Percentiles rank a stretch among this genome's conserved stretches.
These are phyloP conservation scores for Leucosporidium yakuticum DNA, from an alignment of 768 basidiomycete species.

Conservation along the genomic window DNA sequence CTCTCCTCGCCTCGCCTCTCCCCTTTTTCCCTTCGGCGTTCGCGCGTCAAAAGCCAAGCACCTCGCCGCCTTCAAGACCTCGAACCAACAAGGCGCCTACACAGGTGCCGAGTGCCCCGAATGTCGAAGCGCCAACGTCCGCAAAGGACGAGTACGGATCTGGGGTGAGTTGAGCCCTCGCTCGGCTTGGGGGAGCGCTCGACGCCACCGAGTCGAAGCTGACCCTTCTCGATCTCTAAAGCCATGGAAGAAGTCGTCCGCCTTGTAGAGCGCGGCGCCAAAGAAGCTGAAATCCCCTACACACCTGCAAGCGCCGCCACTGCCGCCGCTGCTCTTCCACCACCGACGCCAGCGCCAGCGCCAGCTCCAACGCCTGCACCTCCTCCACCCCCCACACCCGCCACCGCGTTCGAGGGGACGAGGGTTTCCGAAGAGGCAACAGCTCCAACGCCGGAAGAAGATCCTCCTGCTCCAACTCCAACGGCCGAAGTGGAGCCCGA, in stretches of 20 bases:
- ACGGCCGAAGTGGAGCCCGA: not conserved
- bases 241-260: conserved; percentile 1
- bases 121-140: not conserved
- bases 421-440: not conserved
- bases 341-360: too few species aligned
- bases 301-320: too few species aligned
- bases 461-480: too few species aligned
- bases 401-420: not conserved
- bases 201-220: too few species aligned
- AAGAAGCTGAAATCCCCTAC: not conserved
- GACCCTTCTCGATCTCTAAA: not conserved
- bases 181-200: not conserved
- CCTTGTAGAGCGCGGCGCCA: not conserved
- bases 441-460: not conserved
- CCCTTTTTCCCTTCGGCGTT: too few species aligned
- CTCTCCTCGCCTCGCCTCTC: too few species aligned
- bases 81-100: not conserved
- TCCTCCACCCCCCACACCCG: not conserved
- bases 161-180: not conserved
- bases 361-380: too few species aligned
- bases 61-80: not conserved
- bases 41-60: not conserved
- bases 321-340: too few species aligned
- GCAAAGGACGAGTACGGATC: not conserved
- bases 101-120: not conserved